phyloP scores from a whole-genome alignment of 2,329 filamentous ascomycete species.

The Blastomyces gilchristii region DNA sequence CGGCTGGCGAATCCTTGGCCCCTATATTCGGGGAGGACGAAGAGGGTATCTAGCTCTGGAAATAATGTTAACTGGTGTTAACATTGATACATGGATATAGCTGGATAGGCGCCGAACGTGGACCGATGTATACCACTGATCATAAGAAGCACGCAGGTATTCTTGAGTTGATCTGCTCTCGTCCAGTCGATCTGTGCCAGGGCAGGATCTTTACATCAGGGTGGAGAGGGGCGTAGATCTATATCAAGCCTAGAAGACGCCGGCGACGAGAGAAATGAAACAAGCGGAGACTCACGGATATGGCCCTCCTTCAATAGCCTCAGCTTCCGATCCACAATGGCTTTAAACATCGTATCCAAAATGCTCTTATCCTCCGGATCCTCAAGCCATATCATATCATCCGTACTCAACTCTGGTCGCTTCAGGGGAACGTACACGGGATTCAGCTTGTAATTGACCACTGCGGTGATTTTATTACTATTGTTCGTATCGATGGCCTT shows the following conservation, averaged over 20 bases:
- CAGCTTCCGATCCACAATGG: conserved; percentile 11
- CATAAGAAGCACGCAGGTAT: neutral
- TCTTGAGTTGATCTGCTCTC: neutral
- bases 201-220: neutral
- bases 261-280: neutral
- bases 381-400: conserved; percentile 13
- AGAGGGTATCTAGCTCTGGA: conserved; percentile 15
- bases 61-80: neutral
- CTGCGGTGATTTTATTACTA: conserved; percentile 9
- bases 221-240: neutral
- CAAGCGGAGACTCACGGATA: conserved; percentile 12
- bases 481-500: conserved; percentile 11
- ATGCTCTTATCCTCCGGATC: conserved; percentile 12
- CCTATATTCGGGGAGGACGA: conserved; percentile 15
- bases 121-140: neutral
- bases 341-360: conserved; percentile 8
- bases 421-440: conserved; percentile 6
- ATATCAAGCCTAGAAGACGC: neutral
- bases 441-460: conserved; percentile 12
- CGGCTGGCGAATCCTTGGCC: conserved; percentile 14
- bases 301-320: conserved; percentile 12
- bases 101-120: neutral
- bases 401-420: conserved; percentile 4
- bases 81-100: neutral
- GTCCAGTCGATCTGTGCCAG: neutral